phyloP scores from a whole-genome alignment of 73 alveolate species.

The Halteria grandinella region DNA sequence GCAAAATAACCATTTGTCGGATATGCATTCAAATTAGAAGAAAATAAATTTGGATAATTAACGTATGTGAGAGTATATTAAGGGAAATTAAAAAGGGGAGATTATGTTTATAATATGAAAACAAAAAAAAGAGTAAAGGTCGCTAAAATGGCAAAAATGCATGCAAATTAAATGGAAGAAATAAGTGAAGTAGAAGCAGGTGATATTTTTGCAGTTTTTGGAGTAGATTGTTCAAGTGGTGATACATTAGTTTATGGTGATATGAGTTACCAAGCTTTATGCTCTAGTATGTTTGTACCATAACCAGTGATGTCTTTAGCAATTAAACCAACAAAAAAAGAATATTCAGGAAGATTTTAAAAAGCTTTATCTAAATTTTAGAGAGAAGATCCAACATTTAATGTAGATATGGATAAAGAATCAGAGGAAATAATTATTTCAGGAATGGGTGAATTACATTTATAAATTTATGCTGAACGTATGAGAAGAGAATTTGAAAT shows the following conservation, averaged over 20 bases:
- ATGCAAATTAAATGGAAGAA: constrained; percentile 93
- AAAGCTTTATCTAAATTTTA: constrained; percentile 79
- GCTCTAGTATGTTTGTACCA: constrained; percentile 88
- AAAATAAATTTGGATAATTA: constrained; percentile 81
- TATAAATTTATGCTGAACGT: constrained; percentile 91
- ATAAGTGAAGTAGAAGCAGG: constrained; percentile 93
- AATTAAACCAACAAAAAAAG: constrained; percentile 74
- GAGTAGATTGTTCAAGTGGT: constrained; percentile 95
- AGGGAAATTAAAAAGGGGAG: constrained; percentile 93
- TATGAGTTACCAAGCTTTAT: constrained; percentile 50
- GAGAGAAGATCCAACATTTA: constrained; percentile 94
- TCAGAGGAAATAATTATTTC: constrained; percentile 93
- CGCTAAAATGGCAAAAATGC: constrained; percentile 93
- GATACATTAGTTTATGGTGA: constrained; percentile 90
- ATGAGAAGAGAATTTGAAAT: constrained; percentile 91
- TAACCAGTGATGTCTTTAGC: constrained; percentile 88
- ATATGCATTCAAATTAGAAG: constrained; percentile 92
- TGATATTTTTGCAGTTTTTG: constrained; percentile 95
- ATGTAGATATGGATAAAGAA: constrained; percentile 81
- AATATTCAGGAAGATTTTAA: constrained; percentile 60
- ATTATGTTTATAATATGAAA: constrained; percentile 66
- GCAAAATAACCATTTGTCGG: constrained; percentile 88
- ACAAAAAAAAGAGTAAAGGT: constrained; percentile 79
- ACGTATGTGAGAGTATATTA: constrained; percentile 86
- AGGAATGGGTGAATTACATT: constrained; percentile 98